A percentile compares a stretch with the other conserved stretches of the same genome.
phyloP scores from a whole-genome alignment of 2,329 filamentous ascomycete genomes.

The Diaporthe citriasiana region DNA sequence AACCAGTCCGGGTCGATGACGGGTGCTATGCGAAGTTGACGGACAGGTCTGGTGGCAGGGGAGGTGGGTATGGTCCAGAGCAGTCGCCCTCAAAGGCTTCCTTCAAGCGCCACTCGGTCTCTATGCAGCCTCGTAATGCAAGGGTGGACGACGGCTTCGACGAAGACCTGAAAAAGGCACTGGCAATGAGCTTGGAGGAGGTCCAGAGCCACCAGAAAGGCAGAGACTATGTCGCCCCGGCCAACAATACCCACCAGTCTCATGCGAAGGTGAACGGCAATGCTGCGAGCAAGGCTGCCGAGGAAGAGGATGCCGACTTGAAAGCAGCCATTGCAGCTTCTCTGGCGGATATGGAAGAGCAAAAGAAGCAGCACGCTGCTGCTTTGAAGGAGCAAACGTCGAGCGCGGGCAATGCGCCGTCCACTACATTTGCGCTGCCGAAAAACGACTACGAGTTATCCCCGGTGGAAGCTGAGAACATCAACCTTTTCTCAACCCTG shows the following conservation, averaged over 20 bases:
- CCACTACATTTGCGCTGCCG: conserved; percentile 72
- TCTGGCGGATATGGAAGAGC: conserved; percentile 96
- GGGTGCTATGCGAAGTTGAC: conserved; percentile 93
- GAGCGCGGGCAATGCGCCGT: conserved; percentile 61
- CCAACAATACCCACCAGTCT: conserved; percentile 52
- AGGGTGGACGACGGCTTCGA: conserved; percentile 93
- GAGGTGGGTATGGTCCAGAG: conserved; percentile 52
- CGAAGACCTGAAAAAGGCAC: conserved; percentile 90
- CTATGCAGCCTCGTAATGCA: conserved; percentile 91
- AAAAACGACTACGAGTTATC: conserved; percentile 97
- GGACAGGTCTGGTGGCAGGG: conserved; percentile 73
- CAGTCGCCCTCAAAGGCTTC: conserved; percentile 61
- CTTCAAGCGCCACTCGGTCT: conserved; percentile 72
- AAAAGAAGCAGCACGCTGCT: conserved; percentile 91
- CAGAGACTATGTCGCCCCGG: conserved; percentile 76
- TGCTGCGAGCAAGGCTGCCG: conserved; percentile 57
- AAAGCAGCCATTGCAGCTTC: conserved; percentile 97
- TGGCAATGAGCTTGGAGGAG: conserved; percentile 98
- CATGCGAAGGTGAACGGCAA: conserved; percentile 55
- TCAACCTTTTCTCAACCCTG: conserved; percentile 93
- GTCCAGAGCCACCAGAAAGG: conserved; percentile 78
- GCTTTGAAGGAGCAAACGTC: conserved; percentile 82
- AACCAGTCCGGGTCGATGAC: conserved; percentile 94
- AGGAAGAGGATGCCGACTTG: conserved; percentile 93
- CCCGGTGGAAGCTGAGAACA: conserved; percentile 95